A percentile compares a stretch with the other conserved stretches of the same genome.
Conservation (phyloP, 495 filamentous ascomycete genomes). For the Aspergillus sclerotioniger region DNA sequence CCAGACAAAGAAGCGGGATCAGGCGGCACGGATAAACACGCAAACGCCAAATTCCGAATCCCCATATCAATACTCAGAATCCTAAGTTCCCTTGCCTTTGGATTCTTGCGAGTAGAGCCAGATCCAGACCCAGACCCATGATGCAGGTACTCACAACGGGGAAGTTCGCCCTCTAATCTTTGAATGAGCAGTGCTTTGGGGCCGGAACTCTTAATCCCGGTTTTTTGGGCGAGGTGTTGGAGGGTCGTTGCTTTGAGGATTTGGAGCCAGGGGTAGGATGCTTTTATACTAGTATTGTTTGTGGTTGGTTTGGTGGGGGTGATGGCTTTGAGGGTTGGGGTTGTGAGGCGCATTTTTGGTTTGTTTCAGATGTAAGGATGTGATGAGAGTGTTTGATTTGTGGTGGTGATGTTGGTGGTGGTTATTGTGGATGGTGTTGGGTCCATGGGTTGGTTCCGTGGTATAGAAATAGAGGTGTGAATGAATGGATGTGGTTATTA, state of each 20-base stretch:
- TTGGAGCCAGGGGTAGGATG: slow-evolving; percentile 28
- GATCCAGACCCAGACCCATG: background rate
- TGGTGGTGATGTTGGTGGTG: no score
- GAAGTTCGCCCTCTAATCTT: slow-evolving; percentile 26
- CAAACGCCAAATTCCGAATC: slow-evolving; percentile 77
- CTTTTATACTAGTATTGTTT: background rate
- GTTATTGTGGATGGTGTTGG: no score
- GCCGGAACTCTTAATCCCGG: slow-evolving; percentile 50
- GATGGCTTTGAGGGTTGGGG: background rate
- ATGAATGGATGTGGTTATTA: no score
- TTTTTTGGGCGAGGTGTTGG: slow-evolving; percentile 49
- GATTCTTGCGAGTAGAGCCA: no score
- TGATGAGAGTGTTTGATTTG: no score
- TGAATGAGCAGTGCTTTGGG: slow-evolving; percentile 43
- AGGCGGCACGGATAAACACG: slow-evolving; percentile 34
- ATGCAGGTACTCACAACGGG: background rate
- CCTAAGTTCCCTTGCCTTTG: slow-evolving; percentile 20
- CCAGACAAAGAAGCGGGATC: no score
- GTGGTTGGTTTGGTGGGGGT: background rate
- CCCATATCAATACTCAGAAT: slow-evolving; percentile 88
- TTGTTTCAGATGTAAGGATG: no score
- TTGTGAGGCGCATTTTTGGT: no score
- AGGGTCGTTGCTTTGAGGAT: slow-evolving; percentile 47
- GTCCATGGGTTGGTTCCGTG: no score
- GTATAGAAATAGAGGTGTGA: no score